phyloP scores from a whole-genome alignment of 306 rosid genomes.

The Cucumis hystrix region DNA sequence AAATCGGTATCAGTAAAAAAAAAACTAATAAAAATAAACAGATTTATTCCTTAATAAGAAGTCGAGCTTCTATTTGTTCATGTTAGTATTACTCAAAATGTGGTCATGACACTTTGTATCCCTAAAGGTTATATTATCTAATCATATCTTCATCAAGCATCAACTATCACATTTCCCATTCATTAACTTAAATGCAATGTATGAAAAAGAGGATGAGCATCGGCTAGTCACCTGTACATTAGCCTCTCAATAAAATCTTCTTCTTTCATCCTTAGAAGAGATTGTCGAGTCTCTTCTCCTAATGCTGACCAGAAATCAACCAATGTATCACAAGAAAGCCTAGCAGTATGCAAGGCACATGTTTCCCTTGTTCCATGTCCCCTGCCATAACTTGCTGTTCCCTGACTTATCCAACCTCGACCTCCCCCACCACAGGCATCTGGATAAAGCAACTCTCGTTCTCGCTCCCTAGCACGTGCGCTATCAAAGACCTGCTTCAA shows the following conservation, averaged over 20 bases:
- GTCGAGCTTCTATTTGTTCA: not conserved
- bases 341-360: slow-evolving; percentile 91
- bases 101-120: not conserved
- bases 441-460: slow-evolving; percentile 92
- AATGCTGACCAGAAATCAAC: slow-evolving; percentile 98
- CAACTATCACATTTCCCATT: not conserved
- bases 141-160: not conserved
- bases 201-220: slow-evolving; percentile 13
- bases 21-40: not conserved
- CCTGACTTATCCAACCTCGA: slow-evolving; percentile 99
- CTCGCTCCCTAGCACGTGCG: slow-evolving; percentile 95
- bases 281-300: slow-evolving; percentile 91
- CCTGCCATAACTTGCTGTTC: slow-evolving; percentile 72
- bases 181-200: slow-evolving; percentile 18
- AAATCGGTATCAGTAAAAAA: not conserved
- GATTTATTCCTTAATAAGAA: not conserved
- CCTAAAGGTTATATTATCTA: not conserved
- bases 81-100: not conserved
- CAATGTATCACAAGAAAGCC: slow-evolving; percentile 95
- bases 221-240: slow-evolving; percentile 79
- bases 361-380: slow-evolving; percentile 97
- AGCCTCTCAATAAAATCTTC: slow-evolving; percentile 99
- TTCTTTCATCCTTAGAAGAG: slow-evolving; percentile 97
- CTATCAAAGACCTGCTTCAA: slow-evolving; percentile 80
- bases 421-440: slow-evolving; percentile 99